These are phyloP conservation scores for Taiwanofungus camphoratus DNA, from an alignment of 1,284 basidiomycete genomes.

Conservation along the genomic window DNA sequence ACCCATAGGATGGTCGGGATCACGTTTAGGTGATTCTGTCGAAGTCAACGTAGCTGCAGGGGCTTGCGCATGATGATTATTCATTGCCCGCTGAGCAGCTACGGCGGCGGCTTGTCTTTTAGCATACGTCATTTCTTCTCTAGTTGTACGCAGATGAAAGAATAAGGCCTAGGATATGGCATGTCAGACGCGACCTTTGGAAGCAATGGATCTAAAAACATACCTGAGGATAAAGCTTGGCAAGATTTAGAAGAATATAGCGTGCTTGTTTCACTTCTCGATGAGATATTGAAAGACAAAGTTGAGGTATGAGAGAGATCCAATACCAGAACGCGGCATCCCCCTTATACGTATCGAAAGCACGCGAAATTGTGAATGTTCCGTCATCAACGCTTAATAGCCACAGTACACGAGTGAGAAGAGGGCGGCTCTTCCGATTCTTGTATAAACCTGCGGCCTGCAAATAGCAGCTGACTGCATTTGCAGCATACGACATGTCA, in stretches of 20 bases:
- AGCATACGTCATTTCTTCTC: slow-evolving; percentile 77
- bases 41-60: neutral
- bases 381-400: slow-evolving; percentile 92
- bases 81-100: slow-evolving; percentile 28
- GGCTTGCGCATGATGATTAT: slow-evolving; percentile 10
- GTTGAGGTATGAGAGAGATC: slow-evolving; percentile 96
- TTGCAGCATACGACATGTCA: slow-evolving; percentile 76
- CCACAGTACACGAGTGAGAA: slow-evolving; percentile 93
- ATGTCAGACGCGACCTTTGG: slow-evolving; percentile 12
- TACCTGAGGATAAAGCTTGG: slow-evolving; percentile 92
- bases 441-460: slow-evolving; percentile 97
- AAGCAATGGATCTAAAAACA: slow-evolving; percentile 22
- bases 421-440: slow-evolving; percentile 87
- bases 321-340: slow-evolving; percentile 98
- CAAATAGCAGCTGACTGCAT: slow-evolving; percentile 95
- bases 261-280: slow-evolving; percentile 92
- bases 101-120: slow-evolving; percentile 38
- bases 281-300: slow-evolving; percentile 87
- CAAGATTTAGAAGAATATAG: slow-evolving; percentile 85
- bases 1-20: slow-evolving; percentile 7
- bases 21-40: slow-evolving; percentile 1
- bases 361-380: slow-evolving; percentile 71
- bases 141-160: slow-evolving; percentile 89
- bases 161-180: slow-evolving; percentile 72
- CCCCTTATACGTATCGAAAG: slow-evolving; percentile 96